A percentile compares a stretch with the other conserved stretches of the same genome.
phyloP scores from a whole-genome alignment of 1,139 yeast genomes.

The Geotrichum fermentans region DNA sequence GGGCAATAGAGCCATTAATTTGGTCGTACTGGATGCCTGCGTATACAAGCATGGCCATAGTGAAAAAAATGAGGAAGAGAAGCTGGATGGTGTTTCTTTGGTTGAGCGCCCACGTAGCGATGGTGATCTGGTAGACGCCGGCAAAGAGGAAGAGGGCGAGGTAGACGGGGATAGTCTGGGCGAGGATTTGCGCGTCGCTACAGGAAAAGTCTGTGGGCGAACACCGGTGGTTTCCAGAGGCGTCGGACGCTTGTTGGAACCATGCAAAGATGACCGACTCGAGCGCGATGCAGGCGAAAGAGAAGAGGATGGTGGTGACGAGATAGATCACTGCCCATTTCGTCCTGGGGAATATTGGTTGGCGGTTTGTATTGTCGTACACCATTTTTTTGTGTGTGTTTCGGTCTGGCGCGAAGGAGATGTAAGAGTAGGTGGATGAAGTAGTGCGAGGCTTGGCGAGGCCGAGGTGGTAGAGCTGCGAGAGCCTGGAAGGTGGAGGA shows the following conservation, averaged over 20 bases:
- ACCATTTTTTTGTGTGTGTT: neutral
- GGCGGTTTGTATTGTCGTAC: neutral
- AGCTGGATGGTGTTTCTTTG: constrained; percentile 44
- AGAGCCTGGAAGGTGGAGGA: constrained; percentile 22
- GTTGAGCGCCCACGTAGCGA: constrained; percentile 44
- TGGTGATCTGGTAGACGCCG: constrained; percentile 40
- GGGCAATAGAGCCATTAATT: constrained; percentile 36
- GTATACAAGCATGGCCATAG: constrained; percentile 47
- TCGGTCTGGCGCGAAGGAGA: no score
- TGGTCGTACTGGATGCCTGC: constrained; percentile 51
- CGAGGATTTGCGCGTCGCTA: constrained; percentile 26
- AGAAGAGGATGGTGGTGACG: constrained; percentile 12
- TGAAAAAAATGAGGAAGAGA: constrained; percentile 45
- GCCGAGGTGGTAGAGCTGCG: no score
- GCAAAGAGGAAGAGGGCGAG: constrained; percentile 47
- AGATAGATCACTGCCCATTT: constrained; percentile 15
- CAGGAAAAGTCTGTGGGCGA: constrained; percentile 25
- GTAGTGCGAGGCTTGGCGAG: constrained; percentile 22
- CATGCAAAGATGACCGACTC: constrained; percentile 20
- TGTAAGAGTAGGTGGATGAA: no score
- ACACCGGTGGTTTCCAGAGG: constrained; percentile 27
- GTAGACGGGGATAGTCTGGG: constrained; percentile 37
- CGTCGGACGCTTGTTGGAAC: constrained; percentile 28
- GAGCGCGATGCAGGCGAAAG: constrained; percentile 10
- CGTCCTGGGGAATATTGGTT: constrained; percentile 12